These are phyloP conservation scores for Elongisporangium anandrum DNA, from an alignment of 352 stramenopile species.

Conservation along the genomic window DNA sequence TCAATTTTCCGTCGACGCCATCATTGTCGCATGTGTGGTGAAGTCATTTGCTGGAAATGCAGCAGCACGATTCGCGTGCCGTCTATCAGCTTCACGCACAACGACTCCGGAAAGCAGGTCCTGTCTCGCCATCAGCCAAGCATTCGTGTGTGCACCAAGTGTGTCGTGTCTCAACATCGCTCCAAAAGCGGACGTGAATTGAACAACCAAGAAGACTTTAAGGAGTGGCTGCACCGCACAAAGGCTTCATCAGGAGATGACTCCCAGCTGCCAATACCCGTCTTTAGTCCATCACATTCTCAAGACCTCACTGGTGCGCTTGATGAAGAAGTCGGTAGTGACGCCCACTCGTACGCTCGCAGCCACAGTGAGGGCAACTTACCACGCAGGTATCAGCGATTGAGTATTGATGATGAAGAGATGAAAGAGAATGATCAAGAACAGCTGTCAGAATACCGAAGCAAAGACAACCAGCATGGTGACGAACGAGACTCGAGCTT, in stretches of 20 bases:
- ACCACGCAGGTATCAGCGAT: constrained; percentile 46
- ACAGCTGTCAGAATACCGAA: constrained; percentile 18
- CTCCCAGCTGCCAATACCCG: constrained; percentile 12
- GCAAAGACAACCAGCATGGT: constrained; percentile 23
- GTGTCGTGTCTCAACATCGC: constrained; percentile 73
- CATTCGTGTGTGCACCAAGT: constrained; percentile 83
- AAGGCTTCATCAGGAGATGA: constrained; percentile 38
- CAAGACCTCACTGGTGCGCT: constrained; percentile 55
- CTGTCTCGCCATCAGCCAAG: constrained; percentile 75
- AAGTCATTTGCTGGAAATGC: constrained; percentile 88
- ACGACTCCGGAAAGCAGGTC: constrained; percentile 74
- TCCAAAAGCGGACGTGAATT: constrained; percentile 66
- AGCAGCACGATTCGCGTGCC: constrained; percentile 81
- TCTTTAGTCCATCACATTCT: constrained; percentile 54
- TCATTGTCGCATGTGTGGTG: constrained; percentile 83
- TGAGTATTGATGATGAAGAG: constrained; percentile 69
- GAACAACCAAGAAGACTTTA: constrained; percentile 78
- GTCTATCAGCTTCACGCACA: constrained; percentile 83
- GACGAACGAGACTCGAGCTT: constrained; percentile 31
- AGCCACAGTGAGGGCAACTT: constrained; percentile 25
- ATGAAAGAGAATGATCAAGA: constrained; percentile 36
- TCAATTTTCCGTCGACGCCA: constrained; percentile 83
- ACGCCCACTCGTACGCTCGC: constrained; percentile 5
- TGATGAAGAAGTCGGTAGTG: constrained; percentile 19
- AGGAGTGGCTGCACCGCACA: constrained; percentile 65